Evolutionary conservation across 805 yeast genomes (phyloP).

Genomic region (Wickerhamiella australiensis): DNA sequence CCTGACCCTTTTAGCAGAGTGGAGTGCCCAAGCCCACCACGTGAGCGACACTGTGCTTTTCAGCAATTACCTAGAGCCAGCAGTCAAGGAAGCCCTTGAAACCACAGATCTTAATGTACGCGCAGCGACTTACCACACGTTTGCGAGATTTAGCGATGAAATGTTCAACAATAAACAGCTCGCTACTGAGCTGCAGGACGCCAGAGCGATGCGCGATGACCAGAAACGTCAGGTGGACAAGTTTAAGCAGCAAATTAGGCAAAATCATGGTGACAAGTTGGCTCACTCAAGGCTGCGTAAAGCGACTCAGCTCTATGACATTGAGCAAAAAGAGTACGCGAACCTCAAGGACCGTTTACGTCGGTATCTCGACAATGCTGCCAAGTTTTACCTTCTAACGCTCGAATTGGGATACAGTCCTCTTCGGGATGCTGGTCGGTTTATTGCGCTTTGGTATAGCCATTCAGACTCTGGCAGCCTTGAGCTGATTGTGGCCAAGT

Average conservation of each 20-base stretch:
- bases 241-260: background rate
- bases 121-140: slow-evolving; percentile 36
- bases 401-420: slow-evolving; percentile 14
- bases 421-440: slow-evolving; percentile 29
- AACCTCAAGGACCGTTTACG: slow-evolving; percentile 31
- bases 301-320: slow-evolving; percentile 27
- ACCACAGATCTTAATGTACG: slow-evolving; percentile 25
- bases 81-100: slow-evolving; percentile 21
- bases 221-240: background rate
- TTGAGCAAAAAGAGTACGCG: slow-evolving; percentile 40
- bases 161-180: slow-evolving; percentile 14
- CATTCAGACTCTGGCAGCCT: slow-evolving; percentile 37
- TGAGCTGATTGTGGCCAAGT: slow-evolving; percentile 33
- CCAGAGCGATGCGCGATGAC: slow-evolving; percentile 11
- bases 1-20: slow-evolving; percentile 33
- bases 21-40: slow-evolving; percentile 62
- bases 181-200: slow-evolving; percentile 29
- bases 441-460: slow-evolving; percentile 76
- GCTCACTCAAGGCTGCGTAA: slow-evolving; percentile 22
- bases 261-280: background rate
- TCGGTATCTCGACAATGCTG: slow-evolving; percentile 40
- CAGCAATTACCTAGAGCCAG: slow-evolving; percentile 42
- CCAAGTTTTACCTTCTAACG: slow-evolving; percentile 47
- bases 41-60: slow-evolving; percentile 51
- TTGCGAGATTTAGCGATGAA: slow-evolving; percentile 54